These are phyloP conservation scores for Meyerozyma guilliermondii DNA, from an alignment of 1,139 yeast species.

Conservation along the genomic window DNA sequence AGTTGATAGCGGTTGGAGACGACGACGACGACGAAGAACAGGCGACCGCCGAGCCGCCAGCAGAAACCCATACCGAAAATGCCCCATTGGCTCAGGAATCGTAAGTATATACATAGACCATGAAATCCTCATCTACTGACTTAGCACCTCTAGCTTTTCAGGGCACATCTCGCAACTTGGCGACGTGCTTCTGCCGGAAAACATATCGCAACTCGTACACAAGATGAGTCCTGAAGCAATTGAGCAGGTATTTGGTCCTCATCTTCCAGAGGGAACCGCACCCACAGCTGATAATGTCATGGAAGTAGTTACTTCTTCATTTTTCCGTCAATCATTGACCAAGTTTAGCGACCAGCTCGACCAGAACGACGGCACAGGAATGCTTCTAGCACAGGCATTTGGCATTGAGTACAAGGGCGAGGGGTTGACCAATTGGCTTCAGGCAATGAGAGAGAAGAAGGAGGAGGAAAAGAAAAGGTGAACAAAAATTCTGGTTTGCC, in stretches of 20 bases:
- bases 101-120: constrained; percentile 5
- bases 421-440: constrained; percentile 51
- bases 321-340: constrained; percentile 45
- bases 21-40: constrained; percentile 45
- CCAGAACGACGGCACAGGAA: constrained; percentile 44
- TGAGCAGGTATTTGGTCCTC: constrained; percentile 27
- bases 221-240: constrained; percentile 33
- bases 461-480: constrained; percentile 9
- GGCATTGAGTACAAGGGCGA: constrained; percentile 53
- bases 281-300: constrained; percentile 33
- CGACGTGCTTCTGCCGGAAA: constrained; percentile 37
- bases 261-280: constrained; percentile 40
- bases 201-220: constrained; percentile 36
- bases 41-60: constrained; percentile 24
- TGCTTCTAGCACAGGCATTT: constrained; percentile 46
- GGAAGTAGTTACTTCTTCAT: constrained; percentile 48
- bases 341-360: constrained; percentile 42
- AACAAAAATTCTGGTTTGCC: too few species aligned
- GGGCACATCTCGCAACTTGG: constrained; percentile 13
- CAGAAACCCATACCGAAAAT: constrained; percentile 6
- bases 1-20: constrained; percentile 40
- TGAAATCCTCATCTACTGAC: constrained; percentile 1
- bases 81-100: constrained; percentile 4
- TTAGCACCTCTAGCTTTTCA: constrained; percentile 18
- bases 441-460: constrained; percentile 31